Evolutionary conservation across 1,284 basidiomycete genomes (phyloP), one percentile per base, ranked within the genome.

Genomic region (Malassezia sp.): DNA sequence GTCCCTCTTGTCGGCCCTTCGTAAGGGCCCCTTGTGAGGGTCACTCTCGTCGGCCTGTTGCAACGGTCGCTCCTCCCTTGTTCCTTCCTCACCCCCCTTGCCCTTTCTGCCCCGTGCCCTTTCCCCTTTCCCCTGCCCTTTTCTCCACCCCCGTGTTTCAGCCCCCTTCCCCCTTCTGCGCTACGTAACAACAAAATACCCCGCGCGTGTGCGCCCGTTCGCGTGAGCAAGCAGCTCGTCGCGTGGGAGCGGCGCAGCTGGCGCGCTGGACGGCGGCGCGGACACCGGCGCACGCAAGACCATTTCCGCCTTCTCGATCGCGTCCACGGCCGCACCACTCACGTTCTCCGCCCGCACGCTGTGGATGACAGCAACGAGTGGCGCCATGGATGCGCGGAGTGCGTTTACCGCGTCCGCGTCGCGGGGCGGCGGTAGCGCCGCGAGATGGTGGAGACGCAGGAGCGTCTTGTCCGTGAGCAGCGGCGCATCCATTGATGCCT

Each of bases 291-390:
- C n/a, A 8, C 41, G 33, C 12, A 39, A 26, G 11, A 24, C n/a
- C n/a, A n/a, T n/a, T n/a, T n/a, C n/a, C n/a, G n/a, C n/a, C n/a
- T n/a, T n/a, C n/a, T n/a, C n/a, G n/a, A n/a, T n/a, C n/a, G n/a
- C n/a, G n/a, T n/a, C n/a, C n/a, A n/a, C n/a, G n/a, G n/a, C n/a
- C n/a, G n/a, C n/a, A n/a, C n/a, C n/a, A n/a, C n/a, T n/a, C n/a
- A n/a, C n/a, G n/a, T n/a, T n/a, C n/a, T n/a, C n/a, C n/a, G n/a
- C 14, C 12, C 52, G 37, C 4, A 54, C 27, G 23, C 33, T 35
- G 15, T 54, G 38, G 38, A 59, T 44, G 14, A 59, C 26, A 3
- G 40, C 35, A 7, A 55, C 48, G 11, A 54, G 41, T 18, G 35
- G 43, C 30, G 43, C 33, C 10, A 59, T 33, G 27, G 52, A 46